These are phyloP conservation scores for Microbotryum violaceum DNA, from an alignment of 1,284 basidiomycete genomes.

Conservation along the genomic window DNA sequence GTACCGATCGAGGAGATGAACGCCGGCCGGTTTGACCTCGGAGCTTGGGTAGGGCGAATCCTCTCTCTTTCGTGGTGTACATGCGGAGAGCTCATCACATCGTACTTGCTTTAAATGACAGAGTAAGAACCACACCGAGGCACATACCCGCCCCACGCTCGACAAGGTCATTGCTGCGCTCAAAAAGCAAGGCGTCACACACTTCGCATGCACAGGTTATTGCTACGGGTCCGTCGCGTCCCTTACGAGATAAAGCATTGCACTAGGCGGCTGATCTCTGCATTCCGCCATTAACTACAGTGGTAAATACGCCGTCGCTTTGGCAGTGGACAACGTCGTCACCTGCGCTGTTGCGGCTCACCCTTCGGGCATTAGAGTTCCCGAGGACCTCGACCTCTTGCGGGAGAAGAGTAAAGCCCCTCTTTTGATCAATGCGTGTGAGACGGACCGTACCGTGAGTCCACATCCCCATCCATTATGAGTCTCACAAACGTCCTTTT, in stretches of 20 bases:
- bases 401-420: slow-evolving; percentile 30
- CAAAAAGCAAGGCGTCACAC: slow-evolving; percentile 53
- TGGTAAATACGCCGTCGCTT: slow-evolving; percentile 17
- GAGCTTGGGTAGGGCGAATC: slow-evolving; percentile 8
- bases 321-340: not conserved
- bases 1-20: slow-evolving; percentile 44
- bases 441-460: slow-evolving; percentile 34
- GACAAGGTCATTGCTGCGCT: slow-evolving; percentile 55
- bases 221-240: slow-evolving; percentile 53
- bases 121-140: slow-evolving; percentile 44
- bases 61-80: slow-evolving; percentile 11
- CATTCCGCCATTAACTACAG: not conserved
- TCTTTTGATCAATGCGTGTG: slow-evolving; percentile 40
- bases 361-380: slow-evolving; percentile 58
- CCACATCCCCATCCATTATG: not conserved
- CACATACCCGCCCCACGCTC: slow-evolving; percentile 49
- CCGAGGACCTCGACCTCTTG: slow-evolving; percentile 49
- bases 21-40: slow-evolving; percentile 41
- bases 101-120: slow-evolving; percentile 41
- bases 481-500: not conserved
- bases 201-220: slow-evolving; percentile 57
- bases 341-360: slow-evolving; percentile 51
- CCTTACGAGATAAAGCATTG: too few relatives aligned
- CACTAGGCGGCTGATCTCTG: too few relatives aligned
- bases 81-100: slow-evolving; percentile 47